Base-by-base conservation (phyloP, 2,329 filamentous ascomycete species). In the Venturia asperata region DNA sequence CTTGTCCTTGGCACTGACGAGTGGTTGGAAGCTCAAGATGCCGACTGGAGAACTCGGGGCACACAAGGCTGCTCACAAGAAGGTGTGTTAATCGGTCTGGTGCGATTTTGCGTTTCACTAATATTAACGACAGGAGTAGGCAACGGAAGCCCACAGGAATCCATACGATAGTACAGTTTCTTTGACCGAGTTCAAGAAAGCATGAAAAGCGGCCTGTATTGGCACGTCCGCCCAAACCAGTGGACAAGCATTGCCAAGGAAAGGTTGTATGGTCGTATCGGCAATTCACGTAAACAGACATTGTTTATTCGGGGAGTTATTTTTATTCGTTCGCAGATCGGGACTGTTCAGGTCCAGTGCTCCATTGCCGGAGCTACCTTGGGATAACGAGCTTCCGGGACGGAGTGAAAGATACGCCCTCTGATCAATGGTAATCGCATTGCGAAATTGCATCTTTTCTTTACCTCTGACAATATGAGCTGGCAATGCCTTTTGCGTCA, bases 21-120 rank as follows among this genome's bases (percentile, higher is more conserved):
- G n/a, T 7, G 62, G 62, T 43, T 49, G 43, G 43, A 39, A 63
- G 37, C 5, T 63, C 19, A 63, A 63, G 21, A 11, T 63, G 24
- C 62, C 62, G 13, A 47, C 41, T 34, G 62, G 62, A 34, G 62
- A 63, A 9, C 34, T 63, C 24, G 62, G 62, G 7, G 47, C 47
- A 10, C 37, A 42, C 11, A 55, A 63, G 24, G 47, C 42, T n/a
- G 43, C 39, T 19, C 60, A 62, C 21, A 47, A 62, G 52, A 58
- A 58, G 30, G 52, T 58, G 9, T 21, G 30, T 58, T n/a, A n/a
- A 19, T 30, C 30, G 27, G 15, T 15, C 15, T 21, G n/a, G 52
- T 9, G 15, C 37, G 34, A 11, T 10, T 13, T 37, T n/a, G 11
- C 52, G 1, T 9, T 19, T 37, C 52, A n/a, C 52, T 58, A 58